These are phyloP conservation scores for Chlorella ohadii DNA, from an alignment of 139 green algal species.

Conservation along the genomic window DNA sequence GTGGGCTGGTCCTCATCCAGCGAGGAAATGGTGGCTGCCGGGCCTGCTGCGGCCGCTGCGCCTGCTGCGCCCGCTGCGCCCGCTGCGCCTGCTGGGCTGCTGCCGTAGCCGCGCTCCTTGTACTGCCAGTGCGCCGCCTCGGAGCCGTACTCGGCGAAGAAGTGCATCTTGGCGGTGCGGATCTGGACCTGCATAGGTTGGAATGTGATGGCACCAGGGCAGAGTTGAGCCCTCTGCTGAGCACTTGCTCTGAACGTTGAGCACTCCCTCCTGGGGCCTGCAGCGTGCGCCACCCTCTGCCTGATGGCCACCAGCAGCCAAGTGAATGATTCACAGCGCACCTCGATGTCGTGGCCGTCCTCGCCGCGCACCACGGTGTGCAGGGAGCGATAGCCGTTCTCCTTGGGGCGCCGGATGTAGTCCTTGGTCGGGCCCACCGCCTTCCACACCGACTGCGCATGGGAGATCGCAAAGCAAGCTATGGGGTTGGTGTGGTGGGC, in stretches of 20 bases:
- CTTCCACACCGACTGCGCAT: slow-evolving; percentile 51
- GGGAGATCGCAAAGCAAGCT: too few relatives aligned
- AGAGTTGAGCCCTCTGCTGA: too few relatives aligned
- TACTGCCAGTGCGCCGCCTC: slow-evolving; percentile 96
- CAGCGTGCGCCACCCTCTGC: too few relatives aligned
- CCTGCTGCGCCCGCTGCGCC: not conserved
- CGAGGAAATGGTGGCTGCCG: not conserved
- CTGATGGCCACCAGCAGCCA: too few relatives aligned
- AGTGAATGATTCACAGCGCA: too few relatives aligned
- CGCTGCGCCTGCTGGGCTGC: not conserved
- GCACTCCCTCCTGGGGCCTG: too few relatives aligned
- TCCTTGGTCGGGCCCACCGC: slow-evolving; percentile 79
- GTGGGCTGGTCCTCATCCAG: slow-evolving; percentile 9
- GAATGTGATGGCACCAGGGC: not conserved
- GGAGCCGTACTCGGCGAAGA: slow-evolving; percentile 90
- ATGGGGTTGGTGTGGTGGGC: not conserved
- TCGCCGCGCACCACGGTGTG: slow-evolving; percentile 67
- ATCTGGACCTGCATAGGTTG: slow-evolving; percentile 80
- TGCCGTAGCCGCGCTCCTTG: slow-evolving; percentile 79
- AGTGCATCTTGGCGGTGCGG: slow-evolving; percentile 95
- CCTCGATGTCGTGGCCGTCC: slow-evolving; percentile 60
- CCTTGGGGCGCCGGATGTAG: slow-evolving; percentile 91
- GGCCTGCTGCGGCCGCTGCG: not conserved
- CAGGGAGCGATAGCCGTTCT: slow-evolving; percentile 94
- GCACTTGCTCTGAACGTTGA: too few relatives aligned